Base-by-base conservation (phyloP, 208 protist genomes). In the Acanthamoeba culbertsoni region DNA sequence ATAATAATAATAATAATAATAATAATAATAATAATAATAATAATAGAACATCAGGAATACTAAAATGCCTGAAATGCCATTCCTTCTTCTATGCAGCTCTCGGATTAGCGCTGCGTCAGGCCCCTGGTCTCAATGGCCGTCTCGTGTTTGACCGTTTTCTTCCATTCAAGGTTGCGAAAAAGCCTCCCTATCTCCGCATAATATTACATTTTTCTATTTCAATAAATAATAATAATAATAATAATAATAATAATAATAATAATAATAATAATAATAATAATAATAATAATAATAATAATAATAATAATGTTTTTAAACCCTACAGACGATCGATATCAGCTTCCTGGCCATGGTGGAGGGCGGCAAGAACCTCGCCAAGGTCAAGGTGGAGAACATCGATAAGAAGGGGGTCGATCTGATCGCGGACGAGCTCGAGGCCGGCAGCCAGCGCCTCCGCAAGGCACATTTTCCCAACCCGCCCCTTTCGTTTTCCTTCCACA, bases 341-440 rank as follows among this genome's bases (percentile, higher is more conserved):
- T 90, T 90, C 53, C 82, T 90, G 23, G 55, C 82, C n/a, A 68
- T 68, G 33, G 55, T 90, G 14, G 82, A 90, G 16, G 82, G 82
- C 53, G 82, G 82, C 33, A 59, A 68, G 53, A 90, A 90, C 53
- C 82, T 90, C 26, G 82, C 82, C 82, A 90, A 90, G 55, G 82
- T 90, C 53, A 90, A 90, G 82, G 82, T 90, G 31, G 35, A 14
- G 33, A 43, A 43, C 53, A 65, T 65, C 45, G 82, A 90, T 37
- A 59, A 48, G 31, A 90, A 68, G 82, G 20, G 35, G 23, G 82
- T 90, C 40, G 55, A 68, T 3, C 51, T 68, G 33, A 23, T 90
- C 35, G 82, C 82, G 51, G 40, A 14, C 51, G 51, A 65, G 51
- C 82, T 90, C 51, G 46, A 59, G 2, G 37, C 37, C 14, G 82